Base-by-base conservation (phyloP, 2,329 filamentous ascomycete species). In the Neonectria magnoliae region DNA sequence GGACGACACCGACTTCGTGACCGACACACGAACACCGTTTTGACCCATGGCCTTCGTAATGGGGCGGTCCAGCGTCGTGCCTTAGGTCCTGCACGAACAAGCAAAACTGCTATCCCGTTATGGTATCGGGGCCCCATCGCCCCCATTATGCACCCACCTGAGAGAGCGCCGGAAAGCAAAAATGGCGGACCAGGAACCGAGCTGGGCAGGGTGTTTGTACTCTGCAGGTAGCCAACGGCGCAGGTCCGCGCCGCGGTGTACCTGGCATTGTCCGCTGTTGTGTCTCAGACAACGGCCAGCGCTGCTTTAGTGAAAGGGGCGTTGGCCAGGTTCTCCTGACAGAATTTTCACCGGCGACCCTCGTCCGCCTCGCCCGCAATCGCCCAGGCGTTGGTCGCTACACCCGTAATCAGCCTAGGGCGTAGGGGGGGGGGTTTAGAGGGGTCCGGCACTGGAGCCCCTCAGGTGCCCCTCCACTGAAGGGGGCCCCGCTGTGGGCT, bases 301-400 rank as follows among this genome's bases (percentile, higher is more conserved):
- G 66, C 71, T 72, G 69, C 64, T 68, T 71, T 68, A 70, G 57
- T 67, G 65, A 68, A 25, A 13, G 53, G 56, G 61, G 47, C 64
- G 54, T 57, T 42, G 59, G 53, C 70, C 67, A 65, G 73, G 73
- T 75, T 76, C 72, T 74, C 73, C 73, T 75, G 73, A 73, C 72
- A 75, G 73, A 76, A 66, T 76, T 76, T 76, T 76, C 73, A 73
- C 67, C 41, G 27, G 33, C 51, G 47, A 54, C 54, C 59, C 67
- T 66, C 68, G 71, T 64, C 65, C 13, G 44, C 27, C 60, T 68
- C 60, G 69, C 66, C 70, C 69, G 45, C 20, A 64, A 64, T 67
- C 60, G 22, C 41, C 51, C 38, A 69, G 66, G 47, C 68, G 60
- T 54, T 66, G 66, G 61, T 71, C 60, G 62, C 69, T 71, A 68